Conservation (phyloP, 2,329 filamentous ascomycete genomes). For the Orbilia blumenaviensis region DNA sequence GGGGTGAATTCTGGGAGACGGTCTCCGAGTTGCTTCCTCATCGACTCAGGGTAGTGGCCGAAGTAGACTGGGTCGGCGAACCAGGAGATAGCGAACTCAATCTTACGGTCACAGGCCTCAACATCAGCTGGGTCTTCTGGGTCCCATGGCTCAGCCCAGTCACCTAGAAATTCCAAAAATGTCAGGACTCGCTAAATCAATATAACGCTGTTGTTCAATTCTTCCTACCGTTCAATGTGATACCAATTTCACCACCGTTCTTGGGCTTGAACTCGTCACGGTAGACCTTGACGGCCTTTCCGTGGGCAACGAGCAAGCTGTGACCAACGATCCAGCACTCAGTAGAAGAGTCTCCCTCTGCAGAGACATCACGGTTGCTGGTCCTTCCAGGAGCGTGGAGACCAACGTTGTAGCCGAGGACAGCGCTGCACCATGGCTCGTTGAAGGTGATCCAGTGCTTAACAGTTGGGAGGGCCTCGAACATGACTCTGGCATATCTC, state of each 20-base stretch:
- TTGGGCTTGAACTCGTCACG: slow-evolving; percentile 80
- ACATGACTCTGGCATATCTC: slow-evolving; percentile 78
- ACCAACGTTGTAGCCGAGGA: slow-evolving; percentile 81
- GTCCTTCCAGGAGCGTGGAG: slow-evolving; percentile 83
- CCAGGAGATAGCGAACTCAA: slow-evolving; percentile 88
- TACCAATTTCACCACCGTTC: slow-evolving; percentile 80
- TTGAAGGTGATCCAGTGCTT: slow-evolving; percentile 93
- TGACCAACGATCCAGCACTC: slow-evolving; percentile 87
- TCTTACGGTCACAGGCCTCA: slow-evolving; percentile 79
- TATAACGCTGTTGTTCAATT: background rate
- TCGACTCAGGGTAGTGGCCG: slow-evolving; percentile 82
- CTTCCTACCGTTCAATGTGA: slow-evolving; percentile 78
- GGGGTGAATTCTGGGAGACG: slow-evolving; percentile 78
- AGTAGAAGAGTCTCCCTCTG: slow-evolving; percentile 75
- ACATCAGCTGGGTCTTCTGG: slow-evolving; percentile 76
- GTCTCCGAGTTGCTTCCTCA: slow-evolving; percentile 81
- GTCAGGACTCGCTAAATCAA: slow-evolving; percentile 6
- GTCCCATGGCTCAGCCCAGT: slow-evolving; percentile 85
- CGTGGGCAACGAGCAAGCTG: slow-evolving; percentile 81
- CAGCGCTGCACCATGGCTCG: slow-evolving; percentile 85
- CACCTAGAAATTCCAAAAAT: slow-evolving; percentile 64
- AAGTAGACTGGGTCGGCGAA: slow-evolving; percentile 88
- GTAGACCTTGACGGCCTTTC: slow-evolving; percentile 80
- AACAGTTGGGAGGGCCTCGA: slow-evolving; percentile 77
- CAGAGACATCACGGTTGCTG: slow-evolving; percentile 75